Evolutionary conservation across 2,329 filamentous ascomycete genomes (phyloP).

Genomic region (Magnaporthiopsis incrustans): DNA sequence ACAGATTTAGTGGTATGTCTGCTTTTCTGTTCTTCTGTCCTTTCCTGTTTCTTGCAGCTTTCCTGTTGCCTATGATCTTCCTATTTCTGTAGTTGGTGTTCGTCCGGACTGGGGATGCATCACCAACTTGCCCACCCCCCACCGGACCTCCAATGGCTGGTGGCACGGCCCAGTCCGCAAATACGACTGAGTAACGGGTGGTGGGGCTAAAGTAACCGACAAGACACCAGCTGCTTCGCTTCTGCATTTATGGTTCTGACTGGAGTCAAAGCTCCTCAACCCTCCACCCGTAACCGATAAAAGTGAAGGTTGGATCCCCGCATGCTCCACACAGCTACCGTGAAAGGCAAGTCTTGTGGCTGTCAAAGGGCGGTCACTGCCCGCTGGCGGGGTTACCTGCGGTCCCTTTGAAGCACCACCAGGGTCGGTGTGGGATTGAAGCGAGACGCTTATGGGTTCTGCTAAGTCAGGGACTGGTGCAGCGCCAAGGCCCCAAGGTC

Average conservation of each 20-base stretch:
- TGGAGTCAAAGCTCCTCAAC: not conserved
- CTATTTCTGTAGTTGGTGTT: no score
- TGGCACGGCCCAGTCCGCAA: not conserved
- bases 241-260: not conserved
- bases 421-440: not conserved
- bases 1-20: no score
- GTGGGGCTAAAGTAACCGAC: not conserved
- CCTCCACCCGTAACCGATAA: not conserved
- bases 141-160: not conserved
- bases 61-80: no score
- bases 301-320: not conserved
- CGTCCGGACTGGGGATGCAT: not conserved
- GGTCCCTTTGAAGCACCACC: no score
- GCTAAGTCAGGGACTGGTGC: not conserved
- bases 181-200: not conserved
- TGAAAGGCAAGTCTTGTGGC: not conserved
- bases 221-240: not conserved
- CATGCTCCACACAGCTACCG: not conserved
- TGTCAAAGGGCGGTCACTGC: not conserved
- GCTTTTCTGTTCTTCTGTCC: no score
- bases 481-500: not conserved
- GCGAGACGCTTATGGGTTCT: not conserved
- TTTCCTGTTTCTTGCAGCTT: no score
- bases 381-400: not conserved
- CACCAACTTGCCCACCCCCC: no score